Base-by-base conservation (phyloP, 768 basidiomycete genomes). In the Amanita inopinata region DNA sequence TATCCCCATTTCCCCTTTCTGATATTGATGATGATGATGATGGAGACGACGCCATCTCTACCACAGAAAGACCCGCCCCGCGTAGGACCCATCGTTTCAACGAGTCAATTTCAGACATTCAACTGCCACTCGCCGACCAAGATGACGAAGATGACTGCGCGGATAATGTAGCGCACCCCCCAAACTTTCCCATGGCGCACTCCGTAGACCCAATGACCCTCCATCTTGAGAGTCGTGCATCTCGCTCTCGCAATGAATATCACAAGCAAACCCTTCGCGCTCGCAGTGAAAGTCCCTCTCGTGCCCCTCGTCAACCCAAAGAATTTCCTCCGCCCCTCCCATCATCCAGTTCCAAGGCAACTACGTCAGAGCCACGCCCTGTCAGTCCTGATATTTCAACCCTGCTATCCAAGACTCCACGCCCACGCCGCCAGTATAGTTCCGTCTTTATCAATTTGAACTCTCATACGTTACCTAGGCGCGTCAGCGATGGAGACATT, bases 391-490 rank as follows among this genome's bases (percentile, higher is more conserved):
- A 71, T 35, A 59, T 71, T 43, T 46, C 53, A 4, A 52, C 64
- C 5, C 69, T 70, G 15, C 57, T 70, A 24, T 61, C 63, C 2
- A 51, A 49, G 9, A 69, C 65, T 3, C 65, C 64, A 0, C 61
- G 63, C 10, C 62, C 59, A 8, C 58, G 59, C 15, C 34, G 35
- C 18, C 33, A 28, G 6, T 50, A 32, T 8, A 34, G 52, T 28
- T 19, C 49, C 10, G 5, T 31, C 28, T 24, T 31, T 20, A 22
- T 36, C 3, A n/a, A 25, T 4, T 44, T 43, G 19, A 30, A 15
- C 3, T 25, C 28, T 18, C 45, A 33, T 6, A 18, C 35, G 4
- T 12, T 34, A 39, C 44, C 40, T 15, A 23, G 48, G 14, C 37
- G 46, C 2, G 48, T 47, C 28, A 52, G 46, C 33, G 45, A 45